phyloP scores from a whole-genome alignment of 176 grass and related monocot genomes.

The Coix lacrymajobi region DNA sequence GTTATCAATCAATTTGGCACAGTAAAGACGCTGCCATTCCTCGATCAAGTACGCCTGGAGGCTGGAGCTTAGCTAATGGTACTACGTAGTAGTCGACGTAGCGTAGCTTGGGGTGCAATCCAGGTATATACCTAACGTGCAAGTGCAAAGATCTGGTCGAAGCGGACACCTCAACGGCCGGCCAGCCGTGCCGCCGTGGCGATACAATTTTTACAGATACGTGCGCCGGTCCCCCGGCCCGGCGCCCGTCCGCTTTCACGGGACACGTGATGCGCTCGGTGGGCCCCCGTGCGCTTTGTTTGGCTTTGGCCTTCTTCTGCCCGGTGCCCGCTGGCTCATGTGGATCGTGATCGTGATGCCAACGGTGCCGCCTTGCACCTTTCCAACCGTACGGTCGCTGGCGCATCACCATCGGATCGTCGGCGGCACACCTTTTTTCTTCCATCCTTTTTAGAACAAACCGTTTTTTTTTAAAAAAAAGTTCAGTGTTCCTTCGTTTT shows the following conservation, averaged over 20 bases:
- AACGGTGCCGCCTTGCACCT: neutral
- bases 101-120: conserved; percentile 27
- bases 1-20: neutral
- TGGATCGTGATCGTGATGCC: neutral
- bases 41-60: neutral
- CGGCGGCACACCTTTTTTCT: neutral
- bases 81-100: neutral
- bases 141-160: neutral
- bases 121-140: conserved; percentile 22
- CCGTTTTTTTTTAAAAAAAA: too few species aligned
- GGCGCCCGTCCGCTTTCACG: neutral
- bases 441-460: too few species aligned
- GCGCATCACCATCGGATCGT: neutral
- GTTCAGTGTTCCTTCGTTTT: neutral
- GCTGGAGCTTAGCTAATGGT: neutral
- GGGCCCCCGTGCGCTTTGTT: neutral
- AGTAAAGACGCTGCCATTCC: neutral
- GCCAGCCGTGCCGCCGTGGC: neutral
- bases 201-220: neutral
- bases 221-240: neutral
- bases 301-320: neutral
- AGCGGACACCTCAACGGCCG: conserved; percentile 16
- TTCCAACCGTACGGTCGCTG: neutral
- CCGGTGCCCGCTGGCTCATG: neutral
- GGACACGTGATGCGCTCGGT: neutral